A percentile compares a stretch with the other conserved stretches of the same genome.
Conservation (phyloP, 495 filamentous ascomycete genomes). For the Aspergillus asperescens region DNA sequence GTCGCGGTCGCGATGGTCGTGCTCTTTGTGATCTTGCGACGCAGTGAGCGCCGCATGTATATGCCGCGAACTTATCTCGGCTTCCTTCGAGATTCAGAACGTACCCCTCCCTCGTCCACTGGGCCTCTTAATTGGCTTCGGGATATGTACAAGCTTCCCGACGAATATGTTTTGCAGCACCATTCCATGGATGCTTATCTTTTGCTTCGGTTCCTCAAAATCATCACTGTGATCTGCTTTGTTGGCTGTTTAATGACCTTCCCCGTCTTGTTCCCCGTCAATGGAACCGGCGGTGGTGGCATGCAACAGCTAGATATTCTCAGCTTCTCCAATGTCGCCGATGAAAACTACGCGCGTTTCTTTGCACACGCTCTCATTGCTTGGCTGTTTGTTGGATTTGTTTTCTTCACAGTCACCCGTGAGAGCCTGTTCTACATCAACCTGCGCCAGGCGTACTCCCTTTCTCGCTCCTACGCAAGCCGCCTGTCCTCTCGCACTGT, state of each 20-base stretch:
- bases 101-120: slow-evolving; percentile 60
- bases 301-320: slow-evolving; percentile 71
- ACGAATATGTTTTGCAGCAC: slow-evolving; percentile 80
- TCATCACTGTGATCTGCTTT: slow-evolving; percentile 65
- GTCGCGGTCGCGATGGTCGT: slow-evolving; percentile 58
- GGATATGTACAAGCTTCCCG: slow-evolving; percentile 71
- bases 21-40: slow-evolving; percentile 73
- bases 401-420: slow-evolving; percentile 84
- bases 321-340: slow-evolving; percentile 63
- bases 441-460: slow-evolving; percentile 86
- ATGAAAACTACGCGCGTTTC: slow-evolving; percentile 52
- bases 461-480: slow-evolving; percentile 80
- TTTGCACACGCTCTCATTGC: slow-evolving; percentile 72
- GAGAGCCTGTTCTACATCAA: slow-evolving; percentile 95
- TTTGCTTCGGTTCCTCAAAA: slow-evolving; percentile 77
- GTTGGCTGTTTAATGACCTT: slow-evolving; percentile 77
- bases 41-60: slow-evolving; percentile 69
- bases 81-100: slow-evolving; percentile 60
- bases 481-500: slow-evolving; percentile 93
- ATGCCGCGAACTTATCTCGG: slow-evolving; percentile 84
- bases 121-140: slow-evolving; percentile 72
- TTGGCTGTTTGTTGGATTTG: slow-evolving; percentile 77
- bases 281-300: slow-evolving; percentile 62
- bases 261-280: slow-evolving; percentile 81
- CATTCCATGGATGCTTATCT: slow-evolving; percentile 87